Evolutionary conservation across 768 basidiomycete genomes (phyloP).

Genomic region (Pholiota conissans): DNA sequence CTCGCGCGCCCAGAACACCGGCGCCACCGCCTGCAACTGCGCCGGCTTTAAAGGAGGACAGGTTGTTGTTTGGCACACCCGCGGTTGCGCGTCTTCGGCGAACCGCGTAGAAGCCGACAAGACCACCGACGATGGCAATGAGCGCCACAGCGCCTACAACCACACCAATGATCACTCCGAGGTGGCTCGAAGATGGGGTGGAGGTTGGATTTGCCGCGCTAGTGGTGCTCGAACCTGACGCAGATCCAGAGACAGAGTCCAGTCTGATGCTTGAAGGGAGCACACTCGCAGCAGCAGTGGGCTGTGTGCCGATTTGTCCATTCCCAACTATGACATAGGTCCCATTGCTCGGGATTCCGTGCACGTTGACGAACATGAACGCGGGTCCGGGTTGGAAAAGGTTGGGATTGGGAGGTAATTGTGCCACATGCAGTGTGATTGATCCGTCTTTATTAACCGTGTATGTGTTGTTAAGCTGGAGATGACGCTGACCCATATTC

Average conservation of each 20-base stretch:
- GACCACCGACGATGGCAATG: slow-evolving; percentile 49
- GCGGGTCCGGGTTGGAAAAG: slow-evolving; percentile 90
- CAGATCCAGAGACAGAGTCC: slow-evolving; percentile 19
- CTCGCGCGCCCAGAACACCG: slow-evolving; percentile 9
- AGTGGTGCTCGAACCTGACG: slow-evolving; percentile 5
- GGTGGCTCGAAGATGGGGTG: slow-evolving; percentile 21
- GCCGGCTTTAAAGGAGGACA: slow-evolving; percentile 20
- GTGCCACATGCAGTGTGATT: slow-evolving; percentile 76
- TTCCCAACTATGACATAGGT: slow-evolving; percentile 76
- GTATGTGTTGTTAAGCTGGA: slow-evolving; percentile 86
- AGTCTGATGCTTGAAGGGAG: slow-evolving; percentile 54
- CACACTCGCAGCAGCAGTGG: slow-evolving; percentile 37
- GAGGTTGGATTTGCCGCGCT: slow-evolving; percentile 8
- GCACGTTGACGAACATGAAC: slow-evolving; percentile 78
- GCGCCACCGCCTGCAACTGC: slow-evolving; percentile 13
- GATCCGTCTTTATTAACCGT: slow-evolving; percentile 77
- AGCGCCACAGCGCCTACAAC: slow-evolving; percentile 55
- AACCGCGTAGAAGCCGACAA: slow-evolving; percentile 47
- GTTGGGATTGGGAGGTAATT: slow-evolving; percentile 82
- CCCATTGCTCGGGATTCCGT: slow-evolving; percentile 83
- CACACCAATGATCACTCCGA: slow-evolving; percentile 47
- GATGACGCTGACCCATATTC: slow-evolving; percentile 83
- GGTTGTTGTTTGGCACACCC: slow-evolving; percentile 21
- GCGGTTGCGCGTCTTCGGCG: slow-evolving; percentile 44
- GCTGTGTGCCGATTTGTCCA: slow-evolving; percentile 76